Conservation (phyloP, 164 flowering plant species). For the Piper betle region DNA sequence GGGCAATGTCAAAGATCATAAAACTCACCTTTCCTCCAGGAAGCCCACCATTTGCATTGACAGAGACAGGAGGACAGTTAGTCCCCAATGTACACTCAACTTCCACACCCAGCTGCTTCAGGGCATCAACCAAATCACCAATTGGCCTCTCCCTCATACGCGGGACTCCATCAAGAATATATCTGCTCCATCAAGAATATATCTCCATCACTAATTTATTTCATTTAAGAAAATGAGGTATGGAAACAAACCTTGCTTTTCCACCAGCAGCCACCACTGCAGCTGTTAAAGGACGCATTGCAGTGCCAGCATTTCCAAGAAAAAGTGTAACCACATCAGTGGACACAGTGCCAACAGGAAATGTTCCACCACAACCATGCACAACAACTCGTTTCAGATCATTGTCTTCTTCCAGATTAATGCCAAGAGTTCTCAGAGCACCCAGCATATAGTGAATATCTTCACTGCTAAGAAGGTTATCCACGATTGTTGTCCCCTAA, state of each 20-base stretch:
- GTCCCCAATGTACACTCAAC: constrained; percentile 82
- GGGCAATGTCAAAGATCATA: neutral
- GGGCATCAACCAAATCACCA: constrained; percentile 80
- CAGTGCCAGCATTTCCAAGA: constrained; percentile 99
- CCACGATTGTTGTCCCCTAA: constrained; percentile 86
- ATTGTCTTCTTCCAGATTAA: constrained; percentile 45
- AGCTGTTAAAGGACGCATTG: constrained; percentile 98
- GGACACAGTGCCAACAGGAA: constrained; percentile 62
- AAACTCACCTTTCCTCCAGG: constrained; percentile 87
- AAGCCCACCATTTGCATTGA: constrained; percentile 89
- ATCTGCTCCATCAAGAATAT: constrained; percentile 87
- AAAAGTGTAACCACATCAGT: constrained; percentile 62
- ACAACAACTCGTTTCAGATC: constrained; percentile 41
- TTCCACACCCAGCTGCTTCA: constrained; percentile 97
- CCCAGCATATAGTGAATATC: constrained; percentile 77
- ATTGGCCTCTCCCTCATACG: constrained; percentile 99
- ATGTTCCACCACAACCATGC: constrained; percentile 67
- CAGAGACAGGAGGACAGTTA: constrained; percentile 87
- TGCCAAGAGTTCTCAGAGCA: constrained; percentile 60
- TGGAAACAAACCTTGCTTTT: constrained; percentile 50
- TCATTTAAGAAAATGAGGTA: neutral
- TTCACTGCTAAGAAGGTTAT: constrained; percentile 83
- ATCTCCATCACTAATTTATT: constrained; percentile 24
- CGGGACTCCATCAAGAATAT: constrained; percentile 93
- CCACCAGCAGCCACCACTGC: constrained; percentile 97